These are phyloP conservation scores for Saccharomycopsis oosterbeekiorum DNA, from an alignment of 805 yeast genomes.

Conservation along the genomic window DNA sequence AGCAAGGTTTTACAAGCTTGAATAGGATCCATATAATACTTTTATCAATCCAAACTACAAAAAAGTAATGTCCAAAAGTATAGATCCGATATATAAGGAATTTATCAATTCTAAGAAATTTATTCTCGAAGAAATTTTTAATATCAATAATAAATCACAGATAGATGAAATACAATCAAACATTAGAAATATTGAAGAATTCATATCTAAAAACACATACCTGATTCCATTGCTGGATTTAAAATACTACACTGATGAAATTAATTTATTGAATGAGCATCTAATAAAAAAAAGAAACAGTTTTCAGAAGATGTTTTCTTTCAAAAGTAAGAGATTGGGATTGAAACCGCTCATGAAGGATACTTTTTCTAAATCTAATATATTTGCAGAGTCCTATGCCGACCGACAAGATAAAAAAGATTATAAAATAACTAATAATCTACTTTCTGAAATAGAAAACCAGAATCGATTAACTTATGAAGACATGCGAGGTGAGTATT, in stretches of 20 bases:
- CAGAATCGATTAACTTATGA: neutral
- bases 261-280: neutral
- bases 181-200: neutral
- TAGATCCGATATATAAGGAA: neutral
- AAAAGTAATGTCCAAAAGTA: neutral
- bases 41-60: too few relatives aligned
- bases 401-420: neutral
- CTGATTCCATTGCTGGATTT: constrained; percentile 3
- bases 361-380: neutral
- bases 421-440: neutral
- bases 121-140: constrained; percentile 57
- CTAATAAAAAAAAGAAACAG: neutral
- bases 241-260: constrained; percentile 5
- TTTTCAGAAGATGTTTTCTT: constrained; percentile 1
- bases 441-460: neutral
- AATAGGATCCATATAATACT: too few relatives aligned
- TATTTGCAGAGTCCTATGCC: neutral
- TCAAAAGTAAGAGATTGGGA: constrained; percentile 1
- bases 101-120: neutral
- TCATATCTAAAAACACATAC: neutral
- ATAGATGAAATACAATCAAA: constrained; percentile 27
- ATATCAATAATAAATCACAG: constrained; percentile 49
- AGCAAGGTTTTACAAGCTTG: too few relatives aligned
- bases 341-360: neutral
- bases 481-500: neutral